Conservation (phyloP, 2,329 filamentous ascomycete genomes). For the Furcasterigmium sp. region DNA sequence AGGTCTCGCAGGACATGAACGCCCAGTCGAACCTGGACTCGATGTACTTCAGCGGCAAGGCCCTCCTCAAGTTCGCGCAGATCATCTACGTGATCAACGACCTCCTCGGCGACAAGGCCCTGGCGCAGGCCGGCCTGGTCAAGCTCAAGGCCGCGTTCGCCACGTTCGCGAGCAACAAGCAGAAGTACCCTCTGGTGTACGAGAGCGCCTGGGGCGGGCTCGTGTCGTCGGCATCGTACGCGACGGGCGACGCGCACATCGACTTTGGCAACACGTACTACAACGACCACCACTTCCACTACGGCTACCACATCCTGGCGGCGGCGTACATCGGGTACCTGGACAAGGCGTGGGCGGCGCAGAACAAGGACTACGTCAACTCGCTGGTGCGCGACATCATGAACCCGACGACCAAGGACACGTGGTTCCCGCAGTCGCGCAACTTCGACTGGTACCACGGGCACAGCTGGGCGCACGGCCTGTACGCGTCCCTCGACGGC, state of each 20-base stretch:
- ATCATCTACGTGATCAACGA: conserved; percentile 56
- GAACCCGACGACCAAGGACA: conserved; percentile 61
- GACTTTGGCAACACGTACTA: conserved; percentile 81
- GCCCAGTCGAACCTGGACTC: conserved; percentile 64
- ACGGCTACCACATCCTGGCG: conserved; percentile 76
- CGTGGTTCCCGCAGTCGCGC: conserved; percentile 68
- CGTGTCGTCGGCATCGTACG: conserved; percentile 63
- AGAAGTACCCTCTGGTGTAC: conserved; percentile 51
- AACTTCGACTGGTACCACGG: conserved; percentile 82
- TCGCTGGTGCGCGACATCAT: conserved; percentile 69
- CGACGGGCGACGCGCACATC: conserved; percentile 52
- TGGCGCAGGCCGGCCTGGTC: conserved; percentile 46
- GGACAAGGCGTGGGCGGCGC: conserved; percentile 60
- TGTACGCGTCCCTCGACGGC: conserved; percentile 58
- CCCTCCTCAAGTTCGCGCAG: conserved; percentile 61
- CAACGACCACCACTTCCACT: conserved; percentile 61
- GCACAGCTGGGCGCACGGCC: conserved; percentile 74
- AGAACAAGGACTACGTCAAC: conserved; percentile 69
- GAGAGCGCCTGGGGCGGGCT: conserved; percentile 65
- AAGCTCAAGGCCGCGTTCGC: conserved; percentile 55
- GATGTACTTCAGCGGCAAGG: conserved; percentile 79
- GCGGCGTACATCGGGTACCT: conserved; percentile 71
- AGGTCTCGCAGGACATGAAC: conserved; percentile 63
- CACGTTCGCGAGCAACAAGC: conserved; percentile 53
- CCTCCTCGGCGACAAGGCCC: conserved; percentile 45